These are phyloP conservation scores for Labyrinthula sp. DNA, from an alignment of 352 stramenopile species.

Conservation along the genomic window DNA sequence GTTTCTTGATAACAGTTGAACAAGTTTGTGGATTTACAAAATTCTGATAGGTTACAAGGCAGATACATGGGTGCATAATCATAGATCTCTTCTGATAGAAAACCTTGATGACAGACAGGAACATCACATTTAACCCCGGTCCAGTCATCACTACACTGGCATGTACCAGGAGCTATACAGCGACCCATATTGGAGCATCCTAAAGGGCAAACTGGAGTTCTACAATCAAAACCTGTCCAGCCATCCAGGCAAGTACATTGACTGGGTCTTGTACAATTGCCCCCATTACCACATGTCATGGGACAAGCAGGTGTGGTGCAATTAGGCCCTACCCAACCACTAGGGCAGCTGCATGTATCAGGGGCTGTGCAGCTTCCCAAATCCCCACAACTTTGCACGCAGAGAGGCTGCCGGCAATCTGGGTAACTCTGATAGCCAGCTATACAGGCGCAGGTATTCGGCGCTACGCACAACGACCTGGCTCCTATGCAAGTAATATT, in stretches of 20 bases:
- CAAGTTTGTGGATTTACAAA: constrained; percentile 66
- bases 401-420: constrained; percentile 52
- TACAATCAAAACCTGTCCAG: constrained; percentile 69
- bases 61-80: background rate
- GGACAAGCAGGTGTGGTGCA: constrained; percentile 80
- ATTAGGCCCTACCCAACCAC: constrained; percentile 81
- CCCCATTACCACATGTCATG: constrained; percentile 83
- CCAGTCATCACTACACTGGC: constrained; percentile 66
- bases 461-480: constrained; percentile 64
- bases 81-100: constrained; percentile 52
- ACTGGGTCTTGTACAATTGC: constrained; percentile 71
- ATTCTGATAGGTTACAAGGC: constrained; percentile 40
- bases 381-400: constrained; percentile 64
- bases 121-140: constrained; percentile 68
- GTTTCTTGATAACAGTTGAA: constrained; percentile 65
- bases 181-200: constrained; percentile 58
- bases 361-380: constrained; percentile 59
- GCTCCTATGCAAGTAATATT: constrained; percentile 35
- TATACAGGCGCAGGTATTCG: constrained; percentile 65
- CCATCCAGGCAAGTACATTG: constrained; percentile 60
- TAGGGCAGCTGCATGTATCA: constrained; percentile 65
- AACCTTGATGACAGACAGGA: constrained; percentile 71
- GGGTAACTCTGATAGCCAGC: constrained; percentile 58
- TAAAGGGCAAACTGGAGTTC: constrained; percentile 63
- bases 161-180: constrained; percentile 77